These are phyloP conservation scores for Penicillium dipodomyicola DNA, from an alignment of 495 filamentous ascomycete genomes.

Conservation along the genomic window DNA sequence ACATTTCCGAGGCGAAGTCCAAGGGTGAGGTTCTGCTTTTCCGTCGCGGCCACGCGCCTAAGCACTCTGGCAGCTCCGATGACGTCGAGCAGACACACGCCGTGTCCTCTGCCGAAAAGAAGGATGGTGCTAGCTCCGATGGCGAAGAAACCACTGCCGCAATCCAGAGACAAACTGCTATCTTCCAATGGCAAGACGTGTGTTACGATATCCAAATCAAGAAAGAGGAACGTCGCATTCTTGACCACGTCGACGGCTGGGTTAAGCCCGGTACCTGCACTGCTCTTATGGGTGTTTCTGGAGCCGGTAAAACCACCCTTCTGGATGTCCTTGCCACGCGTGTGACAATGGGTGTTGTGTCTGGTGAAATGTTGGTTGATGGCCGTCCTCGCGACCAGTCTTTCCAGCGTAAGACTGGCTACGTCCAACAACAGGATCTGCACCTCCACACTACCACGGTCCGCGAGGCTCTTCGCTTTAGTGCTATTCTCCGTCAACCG, in stretches of 20 bases:
- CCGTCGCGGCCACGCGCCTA: conserved; percentile 43
- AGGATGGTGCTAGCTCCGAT: conserved; percentile 43
- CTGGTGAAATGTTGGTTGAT: conserved; percentile 55
- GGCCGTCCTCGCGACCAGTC: conserved; percentile 62
- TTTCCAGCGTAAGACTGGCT: conserved; percentile 92
- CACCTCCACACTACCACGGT: conserved; percentile 85
- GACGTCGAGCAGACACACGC: conserved; percentile 35
- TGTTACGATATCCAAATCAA: conserved; percentile 69
- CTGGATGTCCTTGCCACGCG: conserved; percentile 60
- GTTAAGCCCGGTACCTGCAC: conserved; percentile 67
- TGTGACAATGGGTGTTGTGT: conserved; percentile 51
- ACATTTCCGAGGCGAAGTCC: conserved; percentile 47
- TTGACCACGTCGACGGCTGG: conserved; percentile 64
- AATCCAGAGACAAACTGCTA: conserved; percentile 60
- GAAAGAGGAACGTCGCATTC: conserved; percentile 54
- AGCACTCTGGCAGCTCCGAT: conserved; percentile 14
- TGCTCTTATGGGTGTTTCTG: conserved; percentile 61
- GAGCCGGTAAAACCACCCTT: conserved; percentile 68
- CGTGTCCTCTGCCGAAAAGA: conserved; percentile 37
- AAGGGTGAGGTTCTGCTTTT: conserved; percentile 55
- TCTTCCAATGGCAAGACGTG: conserved; percentile 81
- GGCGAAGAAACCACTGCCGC: conserved; percentile 29
- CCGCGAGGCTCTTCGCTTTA: conserved; percentile 78
- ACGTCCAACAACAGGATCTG: conserved; percentile 94
- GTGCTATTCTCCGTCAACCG: conserved; percentile 81